Evolutionary conservation across 176 grass and related monocot genomes (phyloP).

Genomic region (Cenchrus fungigraminus): DNA sequence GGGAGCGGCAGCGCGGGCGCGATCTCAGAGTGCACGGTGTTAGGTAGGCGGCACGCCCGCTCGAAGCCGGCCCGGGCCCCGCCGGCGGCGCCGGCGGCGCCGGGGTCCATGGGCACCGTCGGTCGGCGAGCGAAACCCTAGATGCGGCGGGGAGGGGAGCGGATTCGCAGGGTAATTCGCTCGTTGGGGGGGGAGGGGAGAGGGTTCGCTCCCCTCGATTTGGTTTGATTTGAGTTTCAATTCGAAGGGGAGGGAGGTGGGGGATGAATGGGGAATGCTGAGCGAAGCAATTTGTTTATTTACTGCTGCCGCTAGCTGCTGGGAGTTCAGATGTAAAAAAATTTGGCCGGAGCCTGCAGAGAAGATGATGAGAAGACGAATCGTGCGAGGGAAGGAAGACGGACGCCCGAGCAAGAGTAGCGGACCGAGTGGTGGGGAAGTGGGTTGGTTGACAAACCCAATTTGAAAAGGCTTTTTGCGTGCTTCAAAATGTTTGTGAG

Average conservation of each 20-base stretch:
- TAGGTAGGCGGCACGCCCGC: slow-evolving; percentile 80
- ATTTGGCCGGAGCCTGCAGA: background rate
- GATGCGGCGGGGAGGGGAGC: slow-evolving; percentile 4
- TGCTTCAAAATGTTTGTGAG: background rate
- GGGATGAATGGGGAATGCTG: background rate
- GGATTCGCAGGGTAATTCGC: background rate
- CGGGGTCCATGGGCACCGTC: slow-evolving; percentile 40
- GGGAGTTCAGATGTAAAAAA: background rate
- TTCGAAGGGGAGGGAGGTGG: background rate
- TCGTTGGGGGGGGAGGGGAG: background rate
- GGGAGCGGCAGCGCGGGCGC: slow-evolving; percentile 76
- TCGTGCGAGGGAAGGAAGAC: background rate
- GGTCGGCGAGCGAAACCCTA: slow-evolving; percentile 52
- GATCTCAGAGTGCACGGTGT: slow-evolving; percentile 85
- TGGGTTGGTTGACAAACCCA: no score
- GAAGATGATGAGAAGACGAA: background rate
- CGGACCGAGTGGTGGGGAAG: background rate
- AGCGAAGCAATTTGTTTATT: background rate
- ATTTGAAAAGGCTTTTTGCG: no score
- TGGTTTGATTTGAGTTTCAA: slow-evolving; percentile 2
- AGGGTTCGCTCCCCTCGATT: background rate
- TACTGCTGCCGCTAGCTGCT: background rate
- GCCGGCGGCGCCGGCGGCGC: background rate
- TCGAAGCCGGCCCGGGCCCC: slow-evolving; percentile 55
- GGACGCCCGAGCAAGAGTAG: background rate